phyloP scores from a whole-genome alignment of 352 stramenopile genomes.

The Pythium chondricola region DNA sequence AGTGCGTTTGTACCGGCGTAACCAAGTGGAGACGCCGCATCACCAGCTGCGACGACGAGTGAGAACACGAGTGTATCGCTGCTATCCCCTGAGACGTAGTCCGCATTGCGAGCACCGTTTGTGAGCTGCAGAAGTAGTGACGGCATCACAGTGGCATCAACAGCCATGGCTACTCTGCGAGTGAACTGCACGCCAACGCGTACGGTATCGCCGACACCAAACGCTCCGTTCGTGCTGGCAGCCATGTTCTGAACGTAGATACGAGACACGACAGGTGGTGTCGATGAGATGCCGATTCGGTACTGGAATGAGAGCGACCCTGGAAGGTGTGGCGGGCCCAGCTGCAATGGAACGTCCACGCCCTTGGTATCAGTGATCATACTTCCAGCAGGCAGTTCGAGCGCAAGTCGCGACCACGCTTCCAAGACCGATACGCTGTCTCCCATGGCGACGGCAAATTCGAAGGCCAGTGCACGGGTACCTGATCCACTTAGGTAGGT shows the following conservation, averaged over 20 bases:
- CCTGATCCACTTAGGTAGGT: conserved; percentile 48
- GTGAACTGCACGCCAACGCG: conserved; percentile 44
- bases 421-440: conserved; percentile 45
- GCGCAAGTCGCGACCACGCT: conserved; percentile 28
- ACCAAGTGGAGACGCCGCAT: conserved; percentile 26
- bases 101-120: conserved; percentile 15
- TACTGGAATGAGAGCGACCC: conserved; percentile 41
- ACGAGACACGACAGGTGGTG: conserved; percentile 25
- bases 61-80: conserved; percentile 36
- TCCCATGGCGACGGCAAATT: conserved; percentile 43
- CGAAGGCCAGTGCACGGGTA: conserved; percentile 34
- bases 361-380: conserved; percentile 38
- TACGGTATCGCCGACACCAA: conserved; percentile 44
- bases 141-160: not conserved
- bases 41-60: conserved; percentile 27
- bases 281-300: conserved; percentile 40
- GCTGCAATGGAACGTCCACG: conserved; percentile 40
- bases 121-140: conserved; percentile 39
- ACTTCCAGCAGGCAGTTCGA: conserved; percentile 41
- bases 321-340: conserved; percentile 21
- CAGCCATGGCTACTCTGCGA: conserved; percentile 20
- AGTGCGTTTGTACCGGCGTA: conserved; percentile 32
- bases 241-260: conserved; percentile 30
- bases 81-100: conserved; percentile 37
- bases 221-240: conserved; percentile 13